Evolutionary conservation across 805 yeast genomes (phyloP).

Genomic region (Wickerhamiella lipophila): DNA sequence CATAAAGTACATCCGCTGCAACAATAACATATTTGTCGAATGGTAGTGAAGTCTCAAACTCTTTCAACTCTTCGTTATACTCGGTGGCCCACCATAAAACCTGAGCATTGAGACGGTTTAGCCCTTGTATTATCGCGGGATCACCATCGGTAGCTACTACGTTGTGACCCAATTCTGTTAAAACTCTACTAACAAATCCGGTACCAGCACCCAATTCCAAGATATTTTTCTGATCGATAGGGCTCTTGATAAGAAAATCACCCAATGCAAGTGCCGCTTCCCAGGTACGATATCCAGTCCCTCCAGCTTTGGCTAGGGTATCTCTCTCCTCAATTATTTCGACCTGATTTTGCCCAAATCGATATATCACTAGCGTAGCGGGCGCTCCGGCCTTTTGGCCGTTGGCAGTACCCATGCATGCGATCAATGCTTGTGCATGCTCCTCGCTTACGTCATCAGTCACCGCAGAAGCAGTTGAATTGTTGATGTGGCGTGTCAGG

Average conservation of each 20-base stretch:
- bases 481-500: slow-evolving; percentile 7
- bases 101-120: slow-evolving; percentile 40
- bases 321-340: slow-evolving; percentile 20
- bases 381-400: neutral
- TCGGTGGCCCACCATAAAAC: slow-evolving; percentile 13
- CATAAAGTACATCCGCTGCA: slow-evolving; percentile 88
- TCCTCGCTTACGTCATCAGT: slow-evolving; percentile 9
- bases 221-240: slow-evolving; percentile 24
- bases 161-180: slow-evolving; percentile 19
- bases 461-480: neutral
- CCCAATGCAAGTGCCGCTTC: slow-evolving; percentile 70
- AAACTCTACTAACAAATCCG: slow-evolving; percentile 53
- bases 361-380: slow-evolving; percentile 3
- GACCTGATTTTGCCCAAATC: slow-evolving; percentile 11
- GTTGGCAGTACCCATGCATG: neutral
- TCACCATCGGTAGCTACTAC: slow-evolving; percentile 60
- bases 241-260: slow-evolving; percentile 29
- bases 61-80: slow-evolving; percentile 15
- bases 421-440: slow-evolving; percentile 1
- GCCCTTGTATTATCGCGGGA: slow-evolving; percentile 37
- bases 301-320: slow-evolving; percentile 36
- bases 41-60: slow-evolving; percentile 16
- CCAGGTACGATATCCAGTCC: slow-evolving; percentile 90
- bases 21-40: slow-evolving; percentile 37
- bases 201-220: slow-evolving; percentile 86